These are phyloP conservation scores for Talaromyces thailandensis DNA, from an alignment of 495 filamentous ascomycete species.

Conservation along the genomic window DNA sequence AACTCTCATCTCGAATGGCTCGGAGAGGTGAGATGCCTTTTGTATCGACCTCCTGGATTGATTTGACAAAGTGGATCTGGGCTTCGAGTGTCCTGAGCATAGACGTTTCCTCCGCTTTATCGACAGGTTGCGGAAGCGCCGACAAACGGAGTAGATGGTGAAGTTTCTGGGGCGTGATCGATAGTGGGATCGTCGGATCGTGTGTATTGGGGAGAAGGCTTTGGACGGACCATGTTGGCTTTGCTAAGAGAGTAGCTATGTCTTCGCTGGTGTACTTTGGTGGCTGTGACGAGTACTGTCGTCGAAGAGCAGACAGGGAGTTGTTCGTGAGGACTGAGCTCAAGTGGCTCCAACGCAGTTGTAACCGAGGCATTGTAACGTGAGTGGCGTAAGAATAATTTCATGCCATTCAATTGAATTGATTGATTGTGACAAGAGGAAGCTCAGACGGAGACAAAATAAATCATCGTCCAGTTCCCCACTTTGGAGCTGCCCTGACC, in stretches of 20 bases:
- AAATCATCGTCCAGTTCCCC: neutral
- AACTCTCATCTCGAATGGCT: conserved; percentile 74
- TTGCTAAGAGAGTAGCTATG: conserved; percentile 51
- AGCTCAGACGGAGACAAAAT: neutral
- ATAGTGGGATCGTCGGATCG: conserved; percentile 6
- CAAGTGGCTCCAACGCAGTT: neutral
- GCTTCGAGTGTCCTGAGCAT: conserved; percentile 69
- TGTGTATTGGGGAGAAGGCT: conserved; percentile 53
- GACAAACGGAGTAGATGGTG: conserved; percentile 86
- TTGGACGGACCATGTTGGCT: conserved; percentile 78
- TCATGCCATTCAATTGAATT: neutral
- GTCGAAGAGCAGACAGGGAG: neutral
- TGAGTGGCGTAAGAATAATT: neutral
- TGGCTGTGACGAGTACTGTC: neutral
- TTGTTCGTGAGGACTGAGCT: neutral
- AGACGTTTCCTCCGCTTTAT: conserved; percentile 42
- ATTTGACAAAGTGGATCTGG: conserved; percentile 82
- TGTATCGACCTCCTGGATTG: conserved; percentile 75
- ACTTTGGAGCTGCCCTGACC: neutral
- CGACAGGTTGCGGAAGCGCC: conserved; percentile 66
- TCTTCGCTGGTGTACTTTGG: conserved; percentile 15
- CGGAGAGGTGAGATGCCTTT: conserved; percentile 59
- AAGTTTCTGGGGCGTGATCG: conserved; percentile 48
- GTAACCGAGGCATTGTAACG: neutral
- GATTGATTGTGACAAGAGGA: neutral